phyloP scores from a whole-genome alignment of 2,329 filamentous ascomycete species.

The Aspergillus fumigatus region DNA sequence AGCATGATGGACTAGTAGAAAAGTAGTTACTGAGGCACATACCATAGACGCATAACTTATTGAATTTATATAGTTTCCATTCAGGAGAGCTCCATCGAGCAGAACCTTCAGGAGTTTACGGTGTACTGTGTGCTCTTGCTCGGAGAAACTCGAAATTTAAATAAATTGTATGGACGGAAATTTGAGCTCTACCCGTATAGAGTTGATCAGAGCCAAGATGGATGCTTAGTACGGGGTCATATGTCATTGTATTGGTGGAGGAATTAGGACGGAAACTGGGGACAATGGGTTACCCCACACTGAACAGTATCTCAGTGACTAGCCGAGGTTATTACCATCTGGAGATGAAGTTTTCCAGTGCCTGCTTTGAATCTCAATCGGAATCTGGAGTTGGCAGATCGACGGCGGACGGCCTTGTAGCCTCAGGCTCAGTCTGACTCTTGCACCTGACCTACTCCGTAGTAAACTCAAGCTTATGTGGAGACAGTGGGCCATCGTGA shows the following conservation, averaged over 20 bases:
- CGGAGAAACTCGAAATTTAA: background rate
- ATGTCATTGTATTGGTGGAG: constrained; percentile 9
- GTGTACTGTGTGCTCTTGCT: background rate
- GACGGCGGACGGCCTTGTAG: background rate
- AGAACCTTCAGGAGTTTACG: background rate
- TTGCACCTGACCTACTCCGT: background rate
- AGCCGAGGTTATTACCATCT: background rate
- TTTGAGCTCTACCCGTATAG: background rate
- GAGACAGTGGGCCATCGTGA: background rate
- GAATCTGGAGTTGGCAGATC: background rate
- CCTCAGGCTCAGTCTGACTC: background rate
- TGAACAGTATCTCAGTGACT: background rate
- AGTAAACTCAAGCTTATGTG: background rate
- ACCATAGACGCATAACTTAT: background rate
- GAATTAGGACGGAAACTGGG: background rate
- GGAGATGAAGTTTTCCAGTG: background rate
- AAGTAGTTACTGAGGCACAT: background rate
- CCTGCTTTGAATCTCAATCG: background rate
- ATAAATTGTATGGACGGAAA: background rate
- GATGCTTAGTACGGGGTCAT: background rate
- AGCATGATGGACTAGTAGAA: constrained; percentile 10
- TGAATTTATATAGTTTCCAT: background rate
- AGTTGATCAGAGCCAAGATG: background rate
- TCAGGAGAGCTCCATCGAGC: background rate
- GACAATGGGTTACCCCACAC: background rate